Conservation (phyloP, 177 flowering plant genomes). For the Tripterygium wilfordii region DNA sequence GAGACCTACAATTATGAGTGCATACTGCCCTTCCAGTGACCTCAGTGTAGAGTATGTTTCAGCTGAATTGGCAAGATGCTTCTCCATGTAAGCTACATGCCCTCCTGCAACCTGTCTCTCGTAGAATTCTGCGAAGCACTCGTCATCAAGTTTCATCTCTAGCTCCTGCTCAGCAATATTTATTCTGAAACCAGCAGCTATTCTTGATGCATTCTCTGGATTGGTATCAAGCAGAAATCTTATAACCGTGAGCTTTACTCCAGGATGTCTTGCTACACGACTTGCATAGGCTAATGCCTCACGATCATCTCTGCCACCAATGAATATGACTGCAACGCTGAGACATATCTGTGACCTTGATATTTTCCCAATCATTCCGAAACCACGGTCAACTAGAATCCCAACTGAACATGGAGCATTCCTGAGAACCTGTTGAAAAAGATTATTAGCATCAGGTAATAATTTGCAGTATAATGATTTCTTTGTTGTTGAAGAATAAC, state of each 20-base stretch:
- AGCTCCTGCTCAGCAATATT: slow-evolving; percentile 33
- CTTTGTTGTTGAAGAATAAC: too few relatives aligned
- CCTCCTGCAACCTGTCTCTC: slow-evolving; percentile 55
- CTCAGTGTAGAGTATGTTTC: slow-evolving; percentile 44
- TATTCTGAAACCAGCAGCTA: slow-evolving; percentile 9
- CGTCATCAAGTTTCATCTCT: slow-evolving; percentile 64
- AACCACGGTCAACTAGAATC: slow-evolving; percentile 70
- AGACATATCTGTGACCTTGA: slow-evolving; percentile 21
- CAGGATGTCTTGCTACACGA: slow-evolving; percentile 54
- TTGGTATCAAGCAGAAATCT: slow-evolving; percentile 45
- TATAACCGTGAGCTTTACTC: slow-evolving; percentile 61
- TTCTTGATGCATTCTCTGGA: slow-evolving; percentile 13
- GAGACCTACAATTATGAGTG: slow-evolving; percentile 58
- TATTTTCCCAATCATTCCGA: slow-evolving; percentile 27
- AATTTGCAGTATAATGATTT: too few relatives aligned
- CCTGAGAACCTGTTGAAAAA: slow-evolving; percentile 45
- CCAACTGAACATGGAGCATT: slow-evolving; percentile 74
- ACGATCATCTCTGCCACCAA: slow-evolving; percentile 77
- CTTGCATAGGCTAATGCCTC: slow-evolving; percentile 67
- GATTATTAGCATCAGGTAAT: not conserved
- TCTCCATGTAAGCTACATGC: slow-evolving; percentile 51
- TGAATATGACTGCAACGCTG: slow-evolving; percentile 56
- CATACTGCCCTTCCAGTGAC: slow-evolving; percentile 42
- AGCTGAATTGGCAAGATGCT: slow-evolving; percentile 49
- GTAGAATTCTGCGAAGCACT: slow-evolving; percentile 61